phyloP scores from a whole-genome alignment of 1,139 yeast genomes.

The Lodderomyces oxycetoniae region DNA sequence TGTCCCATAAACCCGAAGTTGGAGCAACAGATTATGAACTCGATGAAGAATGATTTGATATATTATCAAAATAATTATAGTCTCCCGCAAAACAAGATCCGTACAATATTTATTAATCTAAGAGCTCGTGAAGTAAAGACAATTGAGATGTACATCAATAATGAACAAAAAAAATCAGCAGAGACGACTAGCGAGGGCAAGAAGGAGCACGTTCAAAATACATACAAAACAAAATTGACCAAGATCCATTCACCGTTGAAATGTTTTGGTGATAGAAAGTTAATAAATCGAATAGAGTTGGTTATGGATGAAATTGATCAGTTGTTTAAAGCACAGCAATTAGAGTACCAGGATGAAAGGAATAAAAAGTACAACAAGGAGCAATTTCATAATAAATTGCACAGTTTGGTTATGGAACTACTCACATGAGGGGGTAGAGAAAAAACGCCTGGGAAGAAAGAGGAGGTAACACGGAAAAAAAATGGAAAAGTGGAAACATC shows the following conservation, averaged over 20 bases:
- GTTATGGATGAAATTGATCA: conserved; percentile 26
- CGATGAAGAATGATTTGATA: conserved; percentile 55
- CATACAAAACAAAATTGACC: conserved; percentile 33
- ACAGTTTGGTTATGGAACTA: conserved; percentile 16
- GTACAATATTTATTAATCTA: conserved; percentile 44
- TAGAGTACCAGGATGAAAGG: conserved; percentile 8
- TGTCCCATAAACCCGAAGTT: conserved; percentile 48
- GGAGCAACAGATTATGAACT: conserved; percentile 45
- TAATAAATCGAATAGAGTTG: conserved; percentile 23
- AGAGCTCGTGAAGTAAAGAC: conserved; percentile 56
- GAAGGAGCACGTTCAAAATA: conserved; percentile 1
- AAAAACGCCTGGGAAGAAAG: neutral
- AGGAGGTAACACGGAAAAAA: too few relatives aligned
- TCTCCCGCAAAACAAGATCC: conserved; percentile 28
- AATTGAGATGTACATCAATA: conserved; percentile 34
- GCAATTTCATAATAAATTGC: conserved; percentile 19
- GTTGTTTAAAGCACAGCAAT: conserved; percentile 18
- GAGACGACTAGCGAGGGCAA: neutral
- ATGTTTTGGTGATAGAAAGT: conserved; percentile 30
- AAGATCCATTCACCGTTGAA: conserved; percentile 35
- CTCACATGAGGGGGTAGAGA: conserved; percentile 4
- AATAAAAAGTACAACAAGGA: conserved; percentile 5
- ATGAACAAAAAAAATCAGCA: conserved; percentile 2
- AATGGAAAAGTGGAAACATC: too few relatives aligned
- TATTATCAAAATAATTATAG: conserved; percentile 39